phyloP scores from a whole-genome alignment of 2,329 filamentous ascomycete species.

The Claviceps purpurea region DNA sequence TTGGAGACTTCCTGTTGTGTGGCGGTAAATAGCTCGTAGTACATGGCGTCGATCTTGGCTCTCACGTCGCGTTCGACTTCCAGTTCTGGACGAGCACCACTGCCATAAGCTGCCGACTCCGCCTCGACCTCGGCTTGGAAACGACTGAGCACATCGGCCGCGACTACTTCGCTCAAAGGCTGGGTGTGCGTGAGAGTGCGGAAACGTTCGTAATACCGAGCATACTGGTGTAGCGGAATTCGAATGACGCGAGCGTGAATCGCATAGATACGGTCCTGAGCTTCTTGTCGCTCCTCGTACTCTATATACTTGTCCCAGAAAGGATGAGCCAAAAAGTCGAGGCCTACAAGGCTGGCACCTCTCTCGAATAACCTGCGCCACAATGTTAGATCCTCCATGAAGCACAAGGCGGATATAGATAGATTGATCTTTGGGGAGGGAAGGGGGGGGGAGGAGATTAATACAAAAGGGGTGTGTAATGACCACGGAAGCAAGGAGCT shows the following conservation, averaged over 20 bases:
- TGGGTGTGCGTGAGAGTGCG: conserved; percentile 60
- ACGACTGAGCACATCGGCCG: conserved; percentile 51
- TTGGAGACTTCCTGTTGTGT: conserved; percentile 84
- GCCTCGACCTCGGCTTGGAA: conserved; percentile 61
- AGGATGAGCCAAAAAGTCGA: conserved; percentile 87
- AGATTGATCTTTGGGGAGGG: conserved; percentile 2
- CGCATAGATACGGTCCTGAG: conserved; percentile 70
- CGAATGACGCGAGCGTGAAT: conserved; percentile 73
- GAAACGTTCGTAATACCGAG: conserved; percentile 87
- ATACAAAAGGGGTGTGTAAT: conserved; percentile 36
- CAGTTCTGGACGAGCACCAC: conserved; percentile 48
- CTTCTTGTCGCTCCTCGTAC: conserved; percentile 83
- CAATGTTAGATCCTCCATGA: conserved; percentile 14
- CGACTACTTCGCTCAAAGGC: conserved; percentile 59
- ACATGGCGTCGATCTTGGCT: conserved; percentile 63
- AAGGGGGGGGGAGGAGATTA: conserved; percentile 31
- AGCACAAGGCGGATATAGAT: background rate
- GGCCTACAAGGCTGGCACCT: conserved; percentile 67
- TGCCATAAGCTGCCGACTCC: conserved; percentile 41
- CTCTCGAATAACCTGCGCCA: conserved; percentile 76
- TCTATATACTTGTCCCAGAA: conserved; percentile 99
- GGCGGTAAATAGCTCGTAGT: conserved; percentile 65
- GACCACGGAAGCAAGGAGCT: conserved; percentile 38
- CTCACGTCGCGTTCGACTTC: conserved; percentile 79
- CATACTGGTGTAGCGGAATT: conserved; percentile 92